Percentiles rank a stretch among this genome's conserved stretches.
These are phyloP conservation scores for Umbelopsis sp. DNA, from an alignment of 371 early-diverging fungal genomes.

Conservation along the genomic window DNA sequence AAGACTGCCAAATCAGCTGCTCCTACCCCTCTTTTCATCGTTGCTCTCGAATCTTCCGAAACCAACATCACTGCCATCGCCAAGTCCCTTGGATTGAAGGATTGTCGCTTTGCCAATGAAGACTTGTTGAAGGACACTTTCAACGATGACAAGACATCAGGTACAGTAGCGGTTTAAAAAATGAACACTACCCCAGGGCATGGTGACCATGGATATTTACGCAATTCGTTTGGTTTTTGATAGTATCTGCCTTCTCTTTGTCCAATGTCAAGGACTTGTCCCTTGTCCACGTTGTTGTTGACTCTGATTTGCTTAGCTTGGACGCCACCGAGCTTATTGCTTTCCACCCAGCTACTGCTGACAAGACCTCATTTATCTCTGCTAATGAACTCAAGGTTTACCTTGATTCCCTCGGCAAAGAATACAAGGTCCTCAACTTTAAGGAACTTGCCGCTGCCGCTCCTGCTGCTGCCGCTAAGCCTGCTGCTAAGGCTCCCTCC, in stretches of 20 bases:
- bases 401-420: conserved; percentile 41
- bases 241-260: conserved; percentile 68
- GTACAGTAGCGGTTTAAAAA: conserved; percentile 21
- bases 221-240: neutral
- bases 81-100: conserved; percentile 66
- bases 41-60: conserved; percentile 60
- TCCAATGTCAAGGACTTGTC: conserved; percentile 53
- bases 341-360: conserved; percentile 63
- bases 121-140: conserved; percentile 62
- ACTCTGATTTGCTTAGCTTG: conserved; percentile 49
- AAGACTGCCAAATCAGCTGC: conserved; percentile 71
- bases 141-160: conserved; percentile 55
- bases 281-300: conserved; percentile 63
- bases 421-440: conserved; percentile 49
- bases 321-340: conserved; percentile 45
- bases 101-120: conserved; percentile 70
- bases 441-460: conserved; percentile 47
- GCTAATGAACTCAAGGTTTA: conserved; percentile 52
- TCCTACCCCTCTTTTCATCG: conserved; percentile 64
- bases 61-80: conserved; percentile 60
- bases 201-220: neutral
- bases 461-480: conserved; percentile 36
- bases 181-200: neutral
- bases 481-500: conserved; percentile 33
- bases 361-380: conserved; percentile 61